Conservation (phyloP, 23 red algal species). For the Gracilariopsis chorda region DNA sequence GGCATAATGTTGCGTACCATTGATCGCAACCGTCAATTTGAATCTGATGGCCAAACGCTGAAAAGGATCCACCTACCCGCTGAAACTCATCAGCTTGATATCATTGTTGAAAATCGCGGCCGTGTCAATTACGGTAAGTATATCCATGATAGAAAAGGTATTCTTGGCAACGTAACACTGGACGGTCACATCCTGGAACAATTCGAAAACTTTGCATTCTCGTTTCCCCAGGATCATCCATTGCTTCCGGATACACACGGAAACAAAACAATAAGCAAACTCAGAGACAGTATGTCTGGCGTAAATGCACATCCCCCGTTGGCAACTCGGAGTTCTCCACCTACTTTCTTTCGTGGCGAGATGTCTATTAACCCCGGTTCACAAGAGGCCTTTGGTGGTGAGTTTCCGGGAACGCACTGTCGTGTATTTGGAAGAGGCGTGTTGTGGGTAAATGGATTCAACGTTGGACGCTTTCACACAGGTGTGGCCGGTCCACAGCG, state of each 20-base stretch:
- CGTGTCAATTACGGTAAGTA: slow-evolving; percentile 46
- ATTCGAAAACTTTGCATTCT: slow-evolving; percentile 21
- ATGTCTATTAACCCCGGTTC: slow-evolving; percentile 46
- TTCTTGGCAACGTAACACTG: slow-evolving; percentile 37
- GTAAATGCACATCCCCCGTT: not conserved
- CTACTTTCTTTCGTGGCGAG: slow-evolving; percentile 28
- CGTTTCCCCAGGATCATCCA: slow-evolving; percentile 65
- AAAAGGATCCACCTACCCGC: slow-evolving; percentile 9
- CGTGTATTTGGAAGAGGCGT: slow-evolving; percentile 34
- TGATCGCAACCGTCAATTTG: slow-evolving; percentile 21
- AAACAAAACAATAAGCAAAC: slow-evolving; percentile 10
- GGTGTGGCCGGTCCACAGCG: slow-evolving; percentile 20
- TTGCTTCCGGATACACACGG: not conserved
- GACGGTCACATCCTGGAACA: not conserved
- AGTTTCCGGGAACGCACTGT: slow-evolving; percentile 41
- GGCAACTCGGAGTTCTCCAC: not conserved
- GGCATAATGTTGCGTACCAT: slow-evolving; percentile 12
- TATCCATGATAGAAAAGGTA: slow-evolving; percentile 51
- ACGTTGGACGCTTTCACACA: slow-evolving; percentile 48
- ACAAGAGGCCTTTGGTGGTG: slow-evolving; percentile 11
- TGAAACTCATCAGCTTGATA: not conserved
- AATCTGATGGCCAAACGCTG: not conserved
- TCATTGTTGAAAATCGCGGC: slow-evolving; percentile 47
- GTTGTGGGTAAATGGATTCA: slow-evolving; percentile 62
- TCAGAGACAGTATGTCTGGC: slow-evolving; percentile 20